Conservation (phyloP, 306 rosid genomes). For the Quercus bicolor region DNA sequence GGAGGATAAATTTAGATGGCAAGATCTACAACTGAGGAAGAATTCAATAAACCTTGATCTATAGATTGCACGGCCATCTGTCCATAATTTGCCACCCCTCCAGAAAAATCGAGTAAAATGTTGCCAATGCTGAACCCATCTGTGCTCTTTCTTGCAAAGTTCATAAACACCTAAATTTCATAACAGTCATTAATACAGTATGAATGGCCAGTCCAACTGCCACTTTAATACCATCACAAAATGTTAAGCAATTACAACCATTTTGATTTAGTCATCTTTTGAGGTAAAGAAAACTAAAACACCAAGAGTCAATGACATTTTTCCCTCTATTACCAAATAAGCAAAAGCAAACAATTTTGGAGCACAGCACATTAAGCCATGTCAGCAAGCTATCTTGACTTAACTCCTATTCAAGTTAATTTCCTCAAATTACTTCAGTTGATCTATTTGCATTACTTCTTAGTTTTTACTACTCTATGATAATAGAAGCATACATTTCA, state of each 20-base stretch:
- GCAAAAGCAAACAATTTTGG: neutral
- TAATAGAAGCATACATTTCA: neutral
- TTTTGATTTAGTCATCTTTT: neutral
- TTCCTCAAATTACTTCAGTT: neutral
- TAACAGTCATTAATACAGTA: neutral
- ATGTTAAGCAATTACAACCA: neutral
- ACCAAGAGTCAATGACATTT: too few species aligned
- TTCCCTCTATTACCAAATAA: neutral
- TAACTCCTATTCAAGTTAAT: too few species aligned
- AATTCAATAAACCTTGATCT: conserved; percentile 64
- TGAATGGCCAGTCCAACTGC: neutral
- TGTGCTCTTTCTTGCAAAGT: conserved; percentile 73
- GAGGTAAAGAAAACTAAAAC: neutral
- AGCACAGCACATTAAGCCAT: neutral
- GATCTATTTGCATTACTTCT: neutral
- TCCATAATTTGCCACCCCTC: conserved; percentile 63
- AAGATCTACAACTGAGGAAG: neutral
- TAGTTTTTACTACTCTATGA: neutral
- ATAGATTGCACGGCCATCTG: conserved; percentile 85
- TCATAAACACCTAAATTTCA: conserved; percentile 63
- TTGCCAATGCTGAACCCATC: conserved; percentile 86
- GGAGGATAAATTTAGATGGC: conserved; percentile 5
- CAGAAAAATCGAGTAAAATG: conserved; percentile 72
- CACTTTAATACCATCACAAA: neutral
- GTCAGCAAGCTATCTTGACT: neutral